Percentiles rank a stretch among this genome's conserved stretches.
Conservation (phyloP, 1,284 basidiomycete genomes). For the Rhodofomes roseus region DNA sequence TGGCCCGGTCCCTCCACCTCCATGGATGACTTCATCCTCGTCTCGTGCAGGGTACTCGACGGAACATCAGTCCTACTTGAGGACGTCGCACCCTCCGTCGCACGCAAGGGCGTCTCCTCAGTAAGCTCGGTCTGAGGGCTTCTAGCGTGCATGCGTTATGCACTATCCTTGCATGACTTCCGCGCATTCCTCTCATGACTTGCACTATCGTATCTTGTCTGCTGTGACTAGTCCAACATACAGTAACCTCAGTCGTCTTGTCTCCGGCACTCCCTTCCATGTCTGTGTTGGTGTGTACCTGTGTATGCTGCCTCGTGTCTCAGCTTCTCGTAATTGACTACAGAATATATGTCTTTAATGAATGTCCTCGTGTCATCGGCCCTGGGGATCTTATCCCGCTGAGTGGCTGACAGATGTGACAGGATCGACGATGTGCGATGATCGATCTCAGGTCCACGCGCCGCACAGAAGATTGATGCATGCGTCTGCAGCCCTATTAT, state of each 20-base stretch:
- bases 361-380: background rate
- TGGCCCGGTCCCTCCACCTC: slow-evolving; percentile 38
- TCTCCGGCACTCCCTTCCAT: background rate
- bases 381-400: slow-evolving; percentile 5
- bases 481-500: slow-evolving; percentile 7
- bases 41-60: slow-evolving; percentile 34
- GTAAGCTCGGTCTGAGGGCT: slow-evolving; percentile 14
- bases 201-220: background rate
- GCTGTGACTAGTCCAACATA: background rate
- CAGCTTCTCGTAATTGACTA: background rate
- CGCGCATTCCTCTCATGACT: background rate
- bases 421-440: slow-evolving; percentile 16
- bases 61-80: slow-evolving; percentile 58
- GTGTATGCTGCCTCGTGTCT: slow-evolving; percentile 1
- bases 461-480: slow-evolving; percentile 9
- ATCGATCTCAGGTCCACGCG: slow-evolving; percentile 7
- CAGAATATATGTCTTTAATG: background rate
- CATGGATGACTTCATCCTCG: slow-evolving; percentile 40
- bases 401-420: slow-evolving; percentile 6
- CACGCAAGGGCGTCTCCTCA: slow-evolving; percentile 39
- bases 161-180: background rate
- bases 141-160: slow-evolving; percentile 4
- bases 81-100: slow-evolving; percentile 44
- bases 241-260: background rate
- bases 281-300: background rate